Evolutionary conservation across 2,329 filamentous ascomycete genomes (phyloP).

Genomic region (Stylonectria norvegica): DNA sequence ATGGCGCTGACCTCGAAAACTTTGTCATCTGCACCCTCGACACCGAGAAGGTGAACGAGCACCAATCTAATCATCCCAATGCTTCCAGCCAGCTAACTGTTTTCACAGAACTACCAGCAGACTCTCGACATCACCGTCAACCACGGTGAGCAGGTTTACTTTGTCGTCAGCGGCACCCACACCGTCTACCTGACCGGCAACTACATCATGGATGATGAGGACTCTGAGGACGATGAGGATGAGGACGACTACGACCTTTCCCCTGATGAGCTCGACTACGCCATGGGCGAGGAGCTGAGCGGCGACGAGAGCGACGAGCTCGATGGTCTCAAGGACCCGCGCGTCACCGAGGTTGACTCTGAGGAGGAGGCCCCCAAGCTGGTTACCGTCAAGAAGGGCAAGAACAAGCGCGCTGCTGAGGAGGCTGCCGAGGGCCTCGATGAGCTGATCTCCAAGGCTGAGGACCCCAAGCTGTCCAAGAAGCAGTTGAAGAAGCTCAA

Average conservation of each 20-base stretch:
- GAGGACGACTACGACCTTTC: constrained; percentile 78
- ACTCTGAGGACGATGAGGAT: constrained; percentile 61
- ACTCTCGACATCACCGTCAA: constrained; percentile 87
- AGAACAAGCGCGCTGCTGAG: constrained; percentile 91
- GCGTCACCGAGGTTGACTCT: constrained; percentile 74
- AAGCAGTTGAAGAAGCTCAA: constrained; percentile 98
- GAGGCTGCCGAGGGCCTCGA: constrained; percentile 69
- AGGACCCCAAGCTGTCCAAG: constrained; percentile 80
- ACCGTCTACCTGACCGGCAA: constrained; percentile 92
- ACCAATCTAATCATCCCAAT: constrained; percentile 34
- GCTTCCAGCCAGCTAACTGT: constrained; percentile 24
- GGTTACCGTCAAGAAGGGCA: constrained; percentile 63
- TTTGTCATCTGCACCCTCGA: constrained; percentile 95
- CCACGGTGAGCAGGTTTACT: constrained; percentile 87
- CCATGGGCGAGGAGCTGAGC: constrained; percentile 69
- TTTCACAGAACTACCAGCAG: constrained; percentile 82
- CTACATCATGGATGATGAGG: constrained; percentile 75
- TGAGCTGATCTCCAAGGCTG: constrained; percentile 75
- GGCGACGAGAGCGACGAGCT: constrained; percentile 73
- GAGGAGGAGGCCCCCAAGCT: constrained; percentile 69
- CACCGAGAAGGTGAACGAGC: constrained; percentile 86
- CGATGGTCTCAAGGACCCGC: constrained; percentile 72
- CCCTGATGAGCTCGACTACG: constrained; percentile 73
- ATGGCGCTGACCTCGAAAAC: constrained; percentile 72
- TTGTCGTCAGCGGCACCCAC: constrained; percentile 86